Evolutionary conservation across 2,329 filamentous ascomycete species (phyloP).

Genomic region (Thermoascus crustaceus): DNA sequence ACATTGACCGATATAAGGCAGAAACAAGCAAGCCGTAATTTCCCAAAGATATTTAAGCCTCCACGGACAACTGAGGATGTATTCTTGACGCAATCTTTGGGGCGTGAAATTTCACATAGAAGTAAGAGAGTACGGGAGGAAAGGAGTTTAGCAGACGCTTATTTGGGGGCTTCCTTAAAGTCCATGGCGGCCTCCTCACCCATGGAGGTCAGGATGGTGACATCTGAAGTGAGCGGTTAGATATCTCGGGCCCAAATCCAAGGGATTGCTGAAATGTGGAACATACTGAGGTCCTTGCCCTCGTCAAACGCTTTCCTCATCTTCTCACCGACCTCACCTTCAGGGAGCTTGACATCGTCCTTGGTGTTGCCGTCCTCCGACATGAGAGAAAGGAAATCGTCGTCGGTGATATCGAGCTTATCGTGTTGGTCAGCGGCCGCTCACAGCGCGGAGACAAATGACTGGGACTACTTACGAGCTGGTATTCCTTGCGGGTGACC

Average conservation of each 20-base stretch:
- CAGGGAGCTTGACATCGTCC: constrained; percentile 90
- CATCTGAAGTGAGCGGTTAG: constrained; percentile 51
- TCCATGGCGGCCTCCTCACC: constrained; percentile 88
- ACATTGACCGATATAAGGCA: constrained; percentile 14
- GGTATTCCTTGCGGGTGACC: constrained; percentile 82
- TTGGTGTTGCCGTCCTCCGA: constrained; percentile 76
- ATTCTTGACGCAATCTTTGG: constrained; percentile 7
- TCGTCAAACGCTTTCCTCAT: constrained; percentile 69
- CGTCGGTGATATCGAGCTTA: constrained; percentile 89
- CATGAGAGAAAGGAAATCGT: constrained; percentile 93
- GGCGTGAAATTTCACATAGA: constrained; percentile 7
- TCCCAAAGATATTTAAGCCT: constrained; percentile 20
- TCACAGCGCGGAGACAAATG: neutral
- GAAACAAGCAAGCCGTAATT: constrained; percentile 13
- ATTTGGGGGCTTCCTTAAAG: constrained; percentile 75
- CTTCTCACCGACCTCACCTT: constrained; percentile 80
- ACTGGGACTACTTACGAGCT: constrained; percentile 62
- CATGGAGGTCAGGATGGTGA: constrained; percentile 92
- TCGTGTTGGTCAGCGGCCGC: neutral
- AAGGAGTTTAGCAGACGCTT: constrained; percentile 5
- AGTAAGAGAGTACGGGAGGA: constrained; percentile 5
- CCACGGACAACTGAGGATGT: neutral
- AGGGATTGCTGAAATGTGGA: constrained; percentile 3
- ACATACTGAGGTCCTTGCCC: constrained; percentile 91
- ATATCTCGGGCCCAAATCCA: constrained; percentile 4